Base-by-base conservation (phyloP, 768 basidiomycete genomes). In the Trametes gibbosa region DNA sequence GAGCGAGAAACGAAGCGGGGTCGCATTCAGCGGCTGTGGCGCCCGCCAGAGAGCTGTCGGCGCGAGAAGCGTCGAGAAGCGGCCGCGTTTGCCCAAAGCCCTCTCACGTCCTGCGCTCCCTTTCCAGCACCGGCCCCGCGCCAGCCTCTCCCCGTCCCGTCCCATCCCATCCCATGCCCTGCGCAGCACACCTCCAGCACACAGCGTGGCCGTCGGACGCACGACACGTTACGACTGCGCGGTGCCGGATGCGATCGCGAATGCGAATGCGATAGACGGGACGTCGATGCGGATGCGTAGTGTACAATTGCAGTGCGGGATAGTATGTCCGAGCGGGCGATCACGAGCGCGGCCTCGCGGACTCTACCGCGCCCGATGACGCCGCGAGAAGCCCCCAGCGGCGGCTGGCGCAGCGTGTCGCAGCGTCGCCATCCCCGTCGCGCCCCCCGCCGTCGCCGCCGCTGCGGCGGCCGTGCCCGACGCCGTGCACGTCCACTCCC, bases 21-120 rank as follows among this genome's bases (percentile, higher is more conserved):
- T 32, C 10, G 10, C 29, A 32, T 10, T 10, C 29, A 39, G 37
- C 29, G 49, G 43, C 40, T 39, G 45, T 45, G 56, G 56, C 50
- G 46, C 32, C 61, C n/a, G n/a, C n/a, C n/a, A 53, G 46, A 16
- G 21, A n/a, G 34, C 41, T 29, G 53, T 56, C 53, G 53, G 60
- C 56, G 52, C 56, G 56, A 58, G 56, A 62, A 58, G 61, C 50
- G 39, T 48, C 56, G 61, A 62, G 61, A 62, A 62, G 55, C 47
- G 47, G 37, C 19, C 53, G 60, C 60, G 25, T 56, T 49, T 43
- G 37, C 48, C 54, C 54, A 52, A 53, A n/a, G n/a, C n/a, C n/a
- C n/a, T n/a, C n/a, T n/a, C n/a, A n/a, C n/a, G n/a, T n/a, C n/a
- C n/a, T n/a, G n/a, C n/a, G n/a, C n/a, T n/a, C n/a, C n/a, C n/a